Evolutionary conservation across 331 rosid species (phyloP), one percentile per base, ranked within the genome.

Genomic region (Cydonia oblonga): DNA sequence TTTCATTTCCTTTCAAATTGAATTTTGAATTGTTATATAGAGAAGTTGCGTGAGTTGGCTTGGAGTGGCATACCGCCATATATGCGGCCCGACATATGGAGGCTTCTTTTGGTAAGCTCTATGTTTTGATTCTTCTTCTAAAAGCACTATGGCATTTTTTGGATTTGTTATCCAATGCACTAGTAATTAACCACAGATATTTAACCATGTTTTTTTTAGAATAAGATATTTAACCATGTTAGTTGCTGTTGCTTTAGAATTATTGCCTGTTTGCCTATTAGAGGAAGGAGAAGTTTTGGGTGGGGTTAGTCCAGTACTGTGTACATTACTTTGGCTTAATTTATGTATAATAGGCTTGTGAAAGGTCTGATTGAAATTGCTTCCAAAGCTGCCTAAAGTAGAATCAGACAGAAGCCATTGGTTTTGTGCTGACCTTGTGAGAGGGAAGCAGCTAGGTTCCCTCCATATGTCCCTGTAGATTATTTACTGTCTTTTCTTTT

Each of bases 31-130:
- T 75, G 68, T 58, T 70, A 65, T 84, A 86, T 69, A 93, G 98
- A 93, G 54, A 93, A 87, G 81, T 84, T 93, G 90, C 98, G 86
- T 23, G 98, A 93, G 81, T 83, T 93, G 76, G 96, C 97, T 79
- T 93, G 97, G 98, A 90, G 96, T 82, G 97, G 98, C 40, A 66
- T 93, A 75, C 97, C 93, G n/a, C 96, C 92, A 66, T 86, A 93
- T 69, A 87, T 93, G 97, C 97, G 98, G 46, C 96, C 98, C n/a
- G 84, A 84, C 59, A 82, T 87, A 40, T 93, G 97, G 98, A 88
- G 97, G 84, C 93, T 93, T 82, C 97, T 93, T 78, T 84, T 93
- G 93, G 98, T 93, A 88, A 83, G 92, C 76, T 78, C 8, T 22
- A 72, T 76, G 69, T 22, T 63, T 26, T 29, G 11, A 64, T 59